Base-by-base conservation (phyloP, 148 eudicot genomes). In the Linanthus parryae region DNA sequence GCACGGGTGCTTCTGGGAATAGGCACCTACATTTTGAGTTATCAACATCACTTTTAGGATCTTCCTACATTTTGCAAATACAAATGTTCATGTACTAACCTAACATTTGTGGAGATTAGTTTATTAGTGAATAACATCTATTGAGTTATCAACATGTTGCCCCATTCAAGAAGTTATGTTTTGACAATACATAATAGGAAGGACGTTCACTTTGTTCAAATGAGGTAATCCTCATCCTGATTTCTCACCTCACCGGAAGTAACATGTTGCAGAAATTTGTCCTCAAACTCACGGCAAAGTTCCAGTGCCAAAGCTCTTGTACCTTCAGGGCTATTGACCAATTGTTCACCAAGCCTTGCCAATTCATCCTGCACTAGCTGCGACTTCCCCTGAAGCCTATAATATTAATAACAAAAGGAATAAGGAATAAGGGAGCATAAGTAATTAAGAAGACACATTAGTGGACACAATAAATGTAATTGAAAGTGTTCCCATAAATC, bases 221-320 rank as follows among this genome's bases (percentile, higher is more conserved):
- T 31, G 35, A 31, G 5, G 35, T 31, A 11, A 5, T 31, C 35
- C 35, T 31, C 5, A 31, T 31, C 11, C 35, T 31, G 35, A 31
- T 44, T 48, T 28, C 73, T 70, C 73, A 94, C 99, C 96, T 94
- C 99, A 60, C 99, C 99, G 33, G 91, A 84, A 49, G 82, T 84
- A 47, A 94, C 71, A 59, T 94, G 96, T 66, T 80, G 80, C 51
- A 94, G 79, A 77, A 94, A 94, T 64, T 80, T 88, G 59, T 94
- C 99, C 78, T 94, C 99, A 63, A 94, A 94, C 70, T 94, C 99
- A 46, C 99, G 96, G 73, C 99, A 94, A 65, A 94, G 99, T 68
- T 94, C 95, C 61, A 94, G 63, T 5, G 99, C 99, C 69, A 94
- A 72, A 53, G 99, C 99, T 65, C 80, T 82, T 28, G 99, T 94